Evolutionary conservation across 176 grass and related monocot genomes (phyloP).

Genomic region (Aegilops bicornis): DNA sequence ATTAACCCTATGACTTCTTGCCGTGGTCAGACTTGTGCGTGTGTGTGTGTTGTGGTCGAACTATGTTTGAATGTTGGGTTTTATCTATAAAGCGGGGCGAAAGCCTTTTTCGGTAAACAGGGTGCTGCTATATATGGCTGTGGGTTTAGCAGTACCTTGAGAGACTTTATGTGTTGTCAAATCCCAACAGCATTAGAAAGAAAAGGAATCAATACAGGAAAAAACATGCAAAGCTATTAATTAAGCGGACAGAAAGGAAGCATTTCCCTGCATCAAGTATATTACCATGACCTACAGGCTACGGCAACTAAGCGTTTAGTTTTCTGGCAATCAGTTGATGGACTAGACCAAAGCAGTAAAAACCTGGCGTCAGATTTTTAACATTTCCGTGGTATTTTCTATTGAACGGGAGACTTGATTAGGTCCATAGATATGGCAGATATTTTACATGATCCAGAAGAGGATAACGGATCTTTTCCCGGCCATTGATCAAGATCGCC

Average conservation of each 20-base stretch:
- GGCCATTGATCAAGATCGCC: conserved; percentile 5
- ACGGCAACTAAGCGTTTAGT: too few species aligned
- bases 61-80: too few species aligned
- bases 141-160: background rate
- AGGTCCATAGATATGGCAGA: background rate
- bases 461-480: background rate
- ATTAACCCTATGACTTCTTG: too few species aligned
- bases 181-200: background rate
- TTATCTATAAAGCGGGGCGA: too few species aligned
- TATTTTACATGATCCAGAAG: background rate
- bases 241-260: too few species aligned
- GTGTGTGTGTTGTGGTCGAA: too few species aligned
- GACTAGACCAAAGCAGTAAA: background rate
- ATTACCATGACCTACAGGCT: background rate
- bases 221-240: background rate
- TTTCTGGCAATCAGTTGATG: background rate
- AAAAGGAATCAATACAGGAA: background rate
- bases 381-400: background rate
- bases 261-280: too few species aligned
- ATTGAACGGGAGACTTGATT: background rate
- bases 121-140: background rate
- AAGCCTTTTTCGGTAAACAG: background rate
- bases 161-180: background rate
- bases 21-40: too few species aligned
- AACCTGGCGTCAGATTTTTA: too few species aligned